phyloP scores from a whole-genome alignment of 2,329 filamentous ascomycete species.

The Fonsecaea monophora region DNA sequence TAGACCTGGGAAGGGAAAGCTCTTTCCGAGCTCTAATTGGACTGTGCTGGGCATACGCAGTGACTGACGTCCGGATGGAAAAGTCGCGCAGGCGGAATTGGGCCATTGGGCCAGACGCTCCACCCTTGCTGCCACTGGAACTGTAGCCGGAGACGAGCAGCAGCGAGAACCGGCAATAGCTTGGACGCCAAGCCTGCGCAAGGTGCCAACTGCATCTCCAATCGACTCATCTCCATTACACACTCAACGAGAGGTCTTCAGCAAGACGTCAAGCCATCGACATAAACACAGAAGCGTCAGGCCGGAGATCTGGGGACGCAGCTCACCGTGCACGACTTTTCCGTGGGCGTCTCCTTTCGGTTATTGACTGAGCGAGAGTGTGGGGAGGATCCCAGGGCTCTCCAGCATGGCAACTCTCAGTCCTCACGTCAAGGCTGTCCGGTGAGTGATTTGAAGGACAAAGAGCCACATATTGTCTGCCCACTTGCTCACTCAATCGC shows the following conservation, averaged over 20 bases:
- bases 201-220: conserved; percentile 30
- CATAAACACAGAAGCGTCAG: neutral
- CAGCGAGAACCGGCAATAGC: conserved; percentile 31
- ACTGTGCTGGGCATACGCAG: conserved; percentile 23
- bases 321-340: neutral
- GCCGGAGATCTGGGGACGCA: neutral
- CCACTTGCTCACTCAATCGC: conserved; percentile 41
- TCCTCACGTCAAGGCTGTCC: conserved; percentile 44
- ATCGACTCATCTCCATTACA: conserved; percentile 36
- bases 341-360: conserved; percentile 7
- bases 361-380: conserved; percentile 8
- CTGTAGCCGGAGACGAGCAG: conserved; percentile 6
- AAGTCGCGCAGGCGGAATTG: conserved; percentile 21
- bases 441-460: conserved; percentile 43
- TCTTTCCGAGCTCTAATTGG: conserved; percentile 28
- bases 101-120: neutral
- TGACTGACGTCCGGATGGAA: conserved; percentile 11
- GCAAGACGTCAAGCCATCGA: conserved; percentile 13
- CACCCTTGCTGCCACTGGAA: conserved; percentile 5
- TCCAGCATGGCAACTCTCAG: conserved; percentile 46
- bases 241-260: conserved; percentile 21
- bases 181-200: conserved; percentile 29
- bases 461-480: conserved; percentile 8
- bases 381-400: conserved; percentile 18
- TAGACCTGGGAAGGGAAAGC: conserved; percentile 24